phyloP scores from a whole-genome alignment of 2,329 filamentous ascomycete genomes.

The Alternaria burnsii region DNA sequence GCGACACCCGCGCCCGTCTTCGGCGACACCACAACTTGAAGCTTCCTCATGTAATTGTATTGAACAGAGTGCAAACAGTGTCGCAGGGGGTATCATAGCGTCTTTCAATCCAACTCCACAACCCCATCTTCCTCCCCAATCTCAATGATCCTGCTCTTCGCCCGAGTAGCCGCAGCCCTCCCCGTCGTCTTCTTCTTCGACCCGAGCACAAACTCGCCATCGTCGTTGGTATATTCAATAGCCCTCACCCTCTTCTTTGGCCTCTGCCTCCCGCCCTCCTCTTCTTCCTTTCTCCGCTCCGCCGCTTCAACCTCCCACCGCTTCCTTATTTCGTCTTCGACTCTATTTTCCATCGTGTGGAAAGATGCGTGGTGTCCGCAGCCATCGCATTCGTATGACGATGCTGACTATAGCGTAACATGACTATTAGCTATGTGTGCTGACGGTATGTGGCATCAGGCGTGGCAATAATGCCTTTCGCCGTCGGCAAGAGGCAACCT shows the following conservation, averaged over 20 bases:
- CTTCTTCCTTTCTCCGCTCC: slow-evolving; percentile 28
- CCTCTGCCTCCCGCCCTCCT: slow-evolving; percentile 16
- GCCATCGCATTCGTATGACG: slow-evolving; percentile 64
- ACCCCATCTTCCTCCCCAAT: slow-evolving; percentile 29
- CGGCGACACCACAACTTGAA: neutral
- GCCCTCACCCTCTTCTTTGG: slow-evolving; percentile 41
- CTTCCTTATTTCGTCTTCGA: slow-evolving; percentile 58
- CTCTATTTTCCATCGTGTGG: slow-evolving; percentile 62
- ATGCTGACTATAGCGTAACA: slow-evolving; percentile 48
- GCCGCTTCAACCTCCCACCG: slow-evolving; percentile 56
- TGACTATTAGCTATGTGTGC: neutral
- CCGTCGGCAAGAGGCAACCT: neutral
- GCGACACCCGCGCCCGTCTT: neutral
- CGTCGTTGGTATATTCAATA: slow-evolving; percentile 30
- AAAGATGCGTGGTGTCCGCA: slow-evolving; percentile 65
- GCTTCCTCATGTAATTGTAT: neutral
- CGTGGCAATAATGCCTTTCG: neutral
- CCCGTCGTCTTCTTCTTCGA: neutral
- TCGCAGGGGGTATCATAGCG: slow-evolving; percentile 18
- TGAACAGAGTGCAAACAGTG: neutral
- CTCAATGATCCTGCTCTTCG: slow-evolving; percentile 31
- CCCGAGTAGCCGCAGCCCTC: neutral
- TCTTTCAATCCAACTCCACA: slow-evolving; percentile 39
- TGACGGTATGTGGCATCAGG: too few relatives aligned
- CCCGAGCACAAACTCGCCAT: neutral